A percentile compares a stretch with the other conserved stretches of the same genome.
Evolutionary conservation across 805 yeast species (phyloP).

Genomic region (Lipomyces yamanashiensis): DNA sequence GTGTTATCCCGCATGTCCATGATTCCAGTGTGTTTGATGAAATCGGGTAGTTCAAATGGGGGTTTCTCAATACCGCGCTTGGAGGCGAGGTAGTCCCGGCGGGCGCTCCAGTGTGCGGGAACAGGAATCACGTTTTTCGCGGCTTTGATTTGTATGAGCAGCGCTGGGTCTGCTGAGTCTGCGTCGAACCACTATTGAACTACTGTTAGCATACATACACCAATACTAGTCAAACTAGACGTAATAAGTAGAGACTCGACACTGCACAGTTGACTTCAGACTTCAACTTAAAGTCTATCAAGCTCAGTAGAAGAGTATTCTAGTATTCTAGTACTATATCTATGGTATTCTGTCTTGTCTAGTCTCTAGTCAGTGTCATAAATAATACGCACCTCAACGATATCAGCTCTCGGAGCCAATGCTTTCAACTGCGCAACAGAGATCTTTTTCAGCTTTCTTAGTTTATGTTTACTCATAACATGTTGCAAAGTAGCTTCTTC

Average conservation of each 20-base stretch:
- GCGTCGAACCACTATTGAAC: slow-evolving; percentile 68
- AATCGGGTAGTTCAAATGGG: slow-evolving; percentile 78
- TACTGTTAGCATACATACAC: background rate
- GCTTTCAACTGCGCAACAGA: slow-evolving; percentile 73
- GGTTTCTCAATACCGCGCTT: slow-evolving; percentile 68
- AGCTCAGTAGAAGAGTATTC: too few species aligned
- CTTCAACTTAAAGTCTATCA: too few species aligned
- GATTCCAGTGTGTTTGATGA: slow-evolving; percentile 81
- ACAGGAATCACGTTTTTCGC: slow-evolving; percentile 71
- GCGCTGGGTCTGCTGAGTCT: slow-evolving; percentile 77
- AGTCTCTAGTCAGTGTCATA: too few species aligned
- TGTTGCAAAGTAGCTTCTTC: slow-evolving; percentile 36
- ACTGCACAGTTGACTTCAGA: too few species aligned
- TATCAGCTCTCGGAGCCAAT: slow-evolving; percentile 63
- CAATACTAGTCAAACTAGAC: too few species aligned
- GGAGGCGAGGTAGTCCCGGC: slow-evolving; percentile 72
- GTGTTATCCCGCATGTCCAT: slow-evolving; percentile 77
- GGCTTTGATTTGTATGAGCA: slow-evolving; percentile 67
- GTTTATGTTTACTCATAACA: slow-evolving; percentile 53
- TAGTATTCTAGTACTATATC: too few species aligned
- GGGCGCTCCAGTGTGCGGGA: slow-evolving; percentile 83
- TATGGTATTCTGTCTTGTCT: too few species aligned
- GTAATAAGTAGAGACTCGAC: too few species aligned
- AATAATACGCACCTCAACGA: slow-evolving; percentile 55
- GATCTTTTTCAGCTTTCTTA: slow-evolving; percentile 57